A percentile compares a stretch with the other conserved stretches of the same genome.
phyloP scores from a whole-genome alignment of 2,329 filamentous ascomycete species.

The Nectriaceae sp. region DNA sequence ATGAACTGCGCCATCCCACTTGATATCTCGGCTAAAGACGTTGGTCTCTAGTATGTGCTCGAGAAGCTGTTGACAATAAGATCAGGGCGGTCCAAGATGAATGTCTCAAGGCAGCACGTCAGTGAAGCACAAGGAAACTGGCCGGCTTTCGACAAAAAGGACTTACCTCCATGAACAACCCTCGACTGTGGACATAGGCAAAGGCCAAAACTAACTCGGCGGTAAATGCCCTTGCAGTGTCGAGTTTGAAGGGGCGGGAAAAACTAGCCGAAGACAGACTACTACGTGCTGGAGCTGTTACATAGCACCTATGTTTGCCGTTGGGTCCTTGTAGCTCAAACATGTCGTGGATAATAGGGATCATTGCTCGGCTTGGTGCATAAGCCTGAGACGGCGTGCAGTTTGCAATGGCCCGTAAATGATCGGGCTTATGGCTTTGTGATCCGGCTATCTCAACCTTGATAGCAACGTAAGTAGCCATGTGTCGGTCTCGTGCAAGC shows the following conservation, averaged over 20 bases:
- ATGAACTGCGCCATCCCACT: no score
- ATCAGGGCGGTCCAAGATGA: no score
- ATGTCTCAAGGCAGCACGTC: no score
- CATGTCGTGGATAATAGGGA: slow-evolving; percentile 23
- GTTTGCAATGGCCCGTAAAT: slow-evolving; percentile 19
- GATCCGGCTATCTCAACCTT: slow-evolving; percentile 33
- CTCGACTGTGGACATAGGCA: slow-evolving; percentile 29
- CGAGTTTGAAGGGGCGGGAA: slow-evolving; percentile 25
- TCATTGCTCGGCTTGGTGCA: background rate
- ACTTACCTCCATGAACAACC: slow-evolving; percentile 35
- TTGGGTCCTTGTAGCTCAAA: slow-evolving; percentile 31
- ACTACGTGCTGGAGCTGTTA: slow-evolving; percentile 25
- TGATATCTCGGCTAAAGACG: no score
- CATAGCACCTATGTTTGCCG: slow-evolving; percentile 30
- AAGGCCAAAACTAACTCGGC: slow-evolving; percentile 32
- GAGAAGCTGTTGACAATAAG: no score
- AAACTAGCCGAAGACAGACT: slow-evolving; percentile 24
- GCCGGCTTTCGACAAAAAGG: no score
- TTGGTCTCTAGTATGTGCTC: no score
- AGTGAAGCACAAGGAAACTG: no score
- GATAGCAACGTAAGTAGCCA: slow-evolving; percentile 31
- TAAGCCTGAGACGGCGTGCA: background rate
- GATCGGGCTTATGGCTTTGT: slow-evolving; percentile 16
- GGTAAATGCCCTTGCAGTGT: slow-evolving; percentile 28
- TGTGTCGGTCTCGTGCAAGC: slow-evolving; percentile 31